Evolutionary conservation across 2,329 filamentous ascomycete genomes (phyloP), one percentile per base, ranked within the genome.

Genomic region (Arachnomyces sp.): DNA sequence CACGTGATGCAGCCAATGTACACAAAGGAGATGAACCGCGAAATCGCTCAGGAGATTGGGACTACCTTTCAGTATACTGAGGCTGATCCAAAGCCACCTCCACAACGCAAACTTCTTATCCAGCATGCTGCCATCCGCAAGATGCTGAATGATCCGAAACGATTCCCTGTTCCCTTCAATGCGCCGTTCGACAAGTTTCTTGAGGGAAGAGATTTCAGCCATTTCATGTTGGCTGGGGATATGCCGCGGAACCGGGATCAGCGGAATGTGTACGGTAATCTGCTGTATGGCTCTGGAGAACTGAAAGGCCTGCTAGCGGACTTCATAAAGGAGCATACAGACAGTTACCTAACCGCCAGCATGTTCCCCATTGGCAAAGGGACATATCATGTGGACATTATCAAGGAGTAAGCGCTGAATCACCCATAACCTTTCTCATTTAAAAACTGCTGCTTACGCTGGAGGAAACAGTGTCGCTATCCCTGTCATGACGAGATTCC

Each of bases 1-100:
- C 49, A 53, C 18, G 44, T 48, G 21, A 52, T 48, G 15, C 54
- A 58, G 28, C 56, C 56, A 0, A 55, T 59, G 46, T 56, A 52
- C 16, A 53, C 54, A 5, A 47, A 47, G 7, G 47, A 47, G 13
- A 50, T 46, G 36, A 58, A 56, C 33, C 44, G 46, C 16, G 42
- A 53, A 33, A 48, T 56, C 21, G 51, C 55, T 17, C 32, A 44
- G n/a, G 38, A 51, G 12, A 36, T 54, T 1, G 51, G 51, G 13
- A 51, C 49, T 6, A 45, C 44, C 45, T 25, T 25, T 9, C 21
- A 38, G 13, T 42, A 37, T 29, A 42, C 34, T 4, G 39, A 42
- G 18, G 30, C 39, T 2, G 34, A 37, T 37, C 39, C 39, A 33
- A 42, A 42, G 21, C 28, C 28, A 5, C 21, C 21, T 5, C 21